Base-by-base conservation (phyloP, 148 eudicot species). In the Chenopodium album region DNA sequence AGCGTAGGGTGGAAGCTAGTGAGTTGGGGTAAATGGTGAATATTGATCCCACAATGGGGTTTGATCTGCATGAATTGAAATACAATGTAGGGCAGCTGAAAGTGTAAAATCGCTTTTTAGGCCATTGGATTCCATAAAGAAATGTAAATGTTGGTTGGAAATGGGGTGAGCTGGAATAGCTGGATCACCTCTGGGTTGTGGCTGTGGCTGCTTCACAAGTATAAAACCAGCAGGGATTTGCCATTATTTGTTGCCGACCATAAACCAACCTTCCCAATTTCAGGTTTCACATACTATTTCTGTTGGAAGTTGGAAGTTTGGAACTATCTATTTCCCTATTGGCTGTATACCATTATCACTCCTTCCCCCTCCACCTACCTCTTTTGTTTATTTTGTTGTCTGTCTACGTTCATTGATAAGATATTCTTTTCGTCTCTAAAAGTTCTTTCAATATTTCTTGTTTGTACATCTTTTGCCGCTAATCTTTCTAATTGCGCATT, bases 101-200 rank as follows among this genome's bases (percentile, higher is more conserved):
- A 16, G 44, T 34, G 44, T 37, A n/a, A 28, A 67, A 26, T 66
- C 4, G 73, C 28, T 69, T 23, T 73, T 37, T 4, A n/a, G 73
- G 72, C 37, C 83, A 81, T 81, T 66, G 83, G 83, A 81, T 81
- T 81, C 83, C 54, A 19, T 0, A 1, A n/a, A 14, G 73, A 34
- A 5, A 41, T 31, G 44, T 68, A 20, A 10, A 32, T 70, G 34
- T 70, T 70, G 44, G 44, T 50, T 50, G 54, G 48, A 71, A 71
- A 41, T 2, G 8, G 56, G 75, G 29, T 72, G 48, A 72, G 75
- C 75, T 72, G 75, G 75, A 72, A 72, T 72, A 72, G 75, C 75
- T 72, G 75, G 75, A 72, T 17, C 54, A 17, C n/a, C 29, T 44
- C 75, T 71, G 71, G 70, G 2, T 41, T 41, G 44, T 41, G 44